Conservation (phyloP, 306 rosid species). For the Cucurbita argyrosperma region DNA sequence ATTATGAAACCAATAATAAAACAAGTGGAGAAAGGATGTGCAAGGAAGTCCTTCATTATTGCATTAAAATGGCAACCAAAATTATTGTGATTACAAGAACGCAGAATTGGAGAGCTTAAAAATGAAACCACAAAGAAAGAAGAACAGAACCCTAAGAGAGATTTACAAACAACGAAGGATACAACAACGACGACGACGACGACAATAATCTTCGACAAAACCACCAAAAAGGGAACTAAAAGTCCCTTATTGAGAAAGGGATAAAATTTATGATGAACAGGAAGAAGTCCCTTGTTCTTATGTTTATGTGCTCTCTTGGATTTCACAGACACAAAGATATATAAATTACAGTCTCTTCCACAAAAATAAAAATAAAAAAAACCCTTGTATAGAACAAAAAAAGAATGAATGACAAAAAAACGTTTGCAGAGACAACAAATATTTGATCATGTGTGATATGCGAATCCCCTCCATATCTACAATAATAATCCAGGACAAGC, state of each 20-base stretch:
- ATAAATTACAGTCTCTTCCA: conserved; percentile 4
- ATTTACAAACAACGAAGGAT: conserved; percentile 10
- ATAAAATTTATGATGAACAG: neutral
- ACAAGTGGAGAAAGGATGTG: neutral
- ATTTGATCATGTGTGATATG: conserved; percentile 5
- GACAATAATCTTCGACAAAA: conserved; percentile 1
- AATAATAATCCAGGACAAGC: neutral
- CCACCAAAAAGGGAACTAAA: neutral
- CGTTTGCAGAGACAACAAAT: conserved; percentile 6
- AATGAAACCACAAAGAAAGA: neutral
- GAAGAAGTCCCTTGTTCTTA: neutral
- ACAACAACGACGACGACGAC: neutral
- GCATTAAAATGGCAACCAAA: neutral
- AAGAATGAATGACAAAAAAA: conserved; percentile 2
- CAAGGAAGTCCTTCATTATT: neutral
- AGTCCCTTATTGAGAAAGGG: neutral
- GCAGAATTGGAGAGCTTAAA: conserved; percentile 1
- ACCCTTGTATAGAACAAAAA: neutral
- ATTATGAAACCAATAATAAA: neutral
- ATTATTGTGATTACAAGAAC: conserved; percentile 1
- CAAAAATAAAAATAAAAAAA: neutral
- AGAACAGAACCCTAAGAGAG: neutral
- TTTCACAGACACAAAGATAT: neutral
- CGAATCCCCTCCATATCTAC: neutral
- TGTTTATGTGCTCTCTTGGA: conserved; percentile 6